Base-by-base conservation (phyloP, 345 rosid genomes). In the Sonneratia alba region DNA sequence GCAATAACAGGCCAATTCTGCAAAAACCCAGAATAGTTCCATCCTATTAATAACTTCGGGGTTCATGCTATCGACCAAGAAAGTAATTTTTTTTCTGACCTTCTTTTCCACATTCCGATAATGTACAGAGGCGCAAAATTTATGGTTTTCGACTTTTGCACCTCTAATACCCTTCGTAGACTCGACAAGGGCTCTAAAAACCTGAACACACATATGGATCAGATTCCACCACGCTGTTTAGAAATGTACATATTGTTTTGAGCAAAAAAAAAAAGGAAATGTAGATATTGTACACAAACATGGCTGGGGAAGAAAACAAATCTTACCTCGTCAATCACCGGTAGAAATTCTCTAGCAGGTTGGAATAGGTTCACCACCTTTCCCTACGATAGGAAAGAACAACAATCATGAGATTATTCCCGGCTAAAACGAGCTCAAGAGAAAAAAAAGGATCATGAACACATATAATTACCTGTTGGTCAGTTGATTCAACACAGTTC, bases 41-140 rank as follows among this genome's bases (percentile, higher is more conserved):
- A 38, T 63, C 47, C 37, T 22, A 34, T 59, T 16, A 24, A 32
- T 62, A 22, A 7, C 65, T 22, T 21, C 63, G 6, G 32, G 32
- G 8, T 32, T 9, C 65, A 61, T 34, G 38, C 38, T 27, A 62
- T 0, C 6, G 32, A 32, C 2, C 18, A 34, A 11, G 19, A 69
- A 4, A 68, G 27, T 51, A 38, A n/a, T 36, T 6, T 15, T 42
- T 34, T 47, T 67, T 21, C 71, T 76, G 70, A 94, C 98, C 85
- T 92, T 89, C 75, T 88, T 94, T 12, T 96, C 97, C 74, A 92
- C 99, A 48, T 91, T 96, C 78, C 99, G 98, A 78, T 92, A 96
- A 88, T 92, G 99, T 70, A 96, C 95, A 85, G 96, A 85, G 76
- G 85, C 73, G 70, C 99, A 96, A 82, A 96, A 96, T 85, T 92